Percentiles rank a stretch among this genome's conserved stretches.
phyloP scores from a whole-genome alignment of 2,329 filamentous ascomycete species.

The Fusarium coffeatum region DNA sequence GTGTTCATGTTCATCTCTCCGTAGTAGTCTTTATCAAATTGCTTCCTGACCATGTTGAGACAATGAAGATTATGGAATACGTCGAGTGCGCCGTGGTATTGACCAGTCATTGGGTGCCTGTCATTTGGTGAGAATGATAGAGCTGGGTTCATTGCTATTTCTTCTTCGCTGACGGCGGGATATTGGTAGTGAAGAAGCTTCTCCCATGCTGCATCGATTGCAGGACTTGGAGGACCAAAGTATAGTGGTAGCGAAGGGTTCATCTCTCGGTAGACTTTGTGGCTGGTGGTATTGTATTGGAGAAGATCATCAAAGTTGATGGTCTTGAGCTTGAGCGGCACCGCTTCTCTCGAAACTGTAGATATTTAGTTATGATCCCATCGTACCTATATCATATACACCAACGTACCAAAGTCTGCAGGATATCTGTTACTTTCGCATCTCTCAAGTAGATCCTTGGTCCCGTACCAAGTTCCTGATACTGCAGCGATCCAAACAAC shows the following conservation, averaged over 20 bases:
- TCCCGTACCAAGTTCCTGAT: background rate
- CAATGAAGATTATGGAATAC: slow-evolving; percentile 5
- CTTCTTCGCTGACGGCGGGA: background rate
- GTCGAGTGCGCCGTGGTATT: background rate
- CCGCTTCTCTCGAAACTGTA: background rate
- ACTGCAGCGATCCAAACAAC: background rate
- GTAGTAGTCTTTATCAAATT: background rate
- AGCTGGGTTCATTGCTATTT: background rate
- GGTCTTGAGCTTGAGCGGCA: background rate
- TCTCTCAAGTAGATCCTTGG: background rate
- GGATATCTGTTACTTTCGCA: background rate
- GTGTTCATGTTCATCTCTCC: background rate
- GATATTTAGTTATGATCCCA: background rate
- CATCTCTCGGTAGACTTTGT: background rate
- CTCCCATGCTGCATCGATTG: background rate
- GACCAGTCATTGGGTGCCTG: background rate
- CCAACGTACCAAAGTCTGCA: background rate
- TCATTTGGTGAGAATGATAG: background rate
- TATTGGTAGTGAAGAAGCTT: background rate
- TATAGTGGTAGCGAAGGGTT: background rate
- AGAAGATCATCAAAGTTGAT: background rate
- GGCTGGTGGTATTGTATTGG: background rate
- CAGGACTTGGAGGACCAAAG: background rate
- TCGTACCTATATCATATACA: background rate
- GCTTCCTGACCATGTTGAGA: background rate